Evolutionary conservation across 768 basidiomycete genomes (phyloP), one percentile per base, ranked within the genome.

Genomic region (Sistotremastrum niveocremeum): DNA sequence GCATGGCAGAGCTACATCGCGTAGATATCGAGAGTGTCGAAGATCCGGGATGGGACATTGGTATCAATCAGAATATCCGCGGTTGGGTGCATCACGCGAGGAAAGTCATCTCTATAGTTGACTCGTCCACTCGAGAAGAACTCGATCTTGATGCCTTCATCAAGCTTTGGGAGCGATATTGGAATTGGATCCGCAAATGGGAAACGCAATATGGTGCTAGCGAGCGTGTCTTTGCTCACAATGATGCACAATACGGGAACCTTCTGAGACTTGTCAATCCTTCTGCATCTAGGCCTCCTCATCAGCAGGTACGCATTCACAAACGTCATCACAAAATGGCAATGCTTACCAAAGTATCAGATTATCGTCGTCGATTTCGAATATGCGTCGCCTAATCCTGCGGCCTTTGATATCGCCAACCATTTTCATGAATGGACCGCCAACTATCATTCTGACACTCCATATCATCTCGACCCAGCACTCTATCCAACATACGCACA

Each of bases 341-440:
- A 47, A 37, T 47, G 29, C 45, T 46, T 39, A 41, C 20, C 34
- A 6, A 29, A 40, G 20, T 37, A 44, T 37, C 51, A 93, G 85
- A 79, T 94, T 51, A 85, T 94, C 59, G 86, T 94, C 34, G 90
- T 95, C 51, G 95, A 99, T 65, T 98, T 97, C 59, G 95, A 99
- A 65, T 99, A 99, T 59, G 89, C 94, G 9, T 73, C 81, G 0
- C 83, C 86, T 4, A 98, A 97, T 57, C 83, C 93, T 29, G 79
- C 90, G 3, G 86, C 88, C 3, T 95, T 81, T 63, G 95, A 99
- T 59, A 91, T 99, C 54, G 94, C 85, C 47, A 94, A 94, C 62
- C 90, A 94, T 62, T 95, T 93, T 65, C 83, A 87, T 58, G 95
- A 98, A 64, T 98, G 95, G 94, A 87, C 86, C 12, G 82, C 88